Base-by-base conservation (phyloP, 345 rosid species). In the Lepidium aucheri region DNA sequence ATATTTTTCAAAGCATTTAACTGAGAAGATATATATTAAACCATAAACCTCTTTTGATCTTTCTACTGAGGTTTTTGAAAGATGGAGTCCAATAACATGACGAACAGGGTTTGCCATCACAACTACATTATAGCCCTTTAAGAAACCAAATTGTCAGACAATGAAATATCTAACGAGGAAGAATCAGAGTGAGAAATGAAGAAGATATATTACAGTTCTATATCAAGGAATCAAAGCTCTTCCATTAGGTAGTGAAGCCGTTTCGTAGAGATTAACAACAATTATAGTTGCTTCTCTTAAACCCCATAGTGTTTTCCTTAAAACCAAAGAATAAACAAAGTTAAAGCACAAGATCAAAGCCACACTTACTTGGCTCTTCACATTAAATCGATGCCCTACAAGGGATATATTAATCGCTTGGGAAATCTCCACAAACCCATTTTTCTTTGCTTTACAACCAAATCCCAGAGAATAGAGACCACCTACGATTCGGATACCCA, bases 161-260 rank as follows among this genome's bases (percentile, higher is more conserved):
- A 34, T 16, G 9, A 1, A 46, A n/a, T 0, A 55, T 46, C 54
- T 45, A 15, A 38, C 40, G 36, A 56, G 17, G 44, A 16, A 46
- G 4, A 16, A 46, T 38, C 57, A 36, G 11, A 26, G 32, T 17
- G 33, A 40, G n/a, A 64, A 9, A 36, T 46, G 32, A 13, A 58
- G n/a, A 53, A 57, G 39, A 43, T 8, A 42, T 18, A 15, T 76
- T 68, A 87, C 92, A 8, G 77, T 67, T 64, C 95, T 88, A 68
- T 95, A 90, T 63, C 90, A 90, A 28, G 97, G 92, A 46, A 90
- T 74, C 40, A 87, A 69, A 78, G 85, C 88, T 74, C 82, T 79
- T 67, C 97, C 95, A 46, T 76, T 84, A 36, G 95, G 88, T 60
- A 90, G 85, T 53, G 80, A 68, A 28, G 78, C 84, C 1, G 81